Evolutionary conservation across 148 eudicot genomes (phyloP).

Genomic region (Camellia japonica): DNA sequence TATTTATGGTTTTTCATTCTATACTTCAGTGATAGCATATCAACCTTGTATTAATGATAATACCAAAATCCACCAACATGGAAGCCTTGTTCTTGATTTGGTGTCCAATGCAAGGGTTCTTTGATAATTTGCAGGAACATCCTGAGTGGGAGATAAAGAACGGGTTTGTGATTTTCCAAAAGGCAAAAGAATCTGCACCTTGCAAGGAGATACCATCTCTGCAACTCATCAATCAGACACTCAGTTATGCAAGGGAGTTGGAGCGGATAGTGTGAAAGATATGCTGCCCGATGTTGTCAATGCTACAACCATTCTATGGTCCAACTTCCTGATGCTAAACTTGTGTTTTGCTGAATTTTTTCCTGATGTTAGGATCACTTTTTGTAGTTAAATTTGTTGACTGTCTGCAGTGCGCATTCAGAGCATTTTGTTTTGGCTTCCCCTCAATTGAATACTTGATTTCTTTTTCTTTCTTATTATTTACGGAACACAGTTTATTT

Average conservation of each 20-base stretch:
- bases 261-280: conserved; percentile 78
- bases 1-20: too few relatives aligned
- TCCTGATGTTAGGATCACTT: not conserved
- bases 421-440: too few relatives aligned
- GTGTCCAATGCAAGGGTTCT: not conserved
- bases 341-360: not conserved
- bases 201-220: conserved; percentile 96
- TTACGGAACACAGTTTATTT: too few relatives aligned
- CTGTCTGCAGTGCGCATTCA: too few relatives aligned
- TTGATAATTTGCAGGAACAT: conserved; percentile 60
- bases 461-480: too few relatives aligned
- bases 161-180: conserved; percentile 66
- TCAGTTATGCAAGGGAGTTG: conserved; percentile 88
- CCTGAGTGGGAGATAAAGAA: conserved; percentile 89
- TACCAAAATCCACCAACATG: not conserved
- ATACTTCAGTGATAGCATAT: too few relatives aligned
- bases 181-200: conserved; percentile 71
- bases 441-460: too few relatives aligned
- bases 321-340: not conserved
- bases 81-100: not conserved
- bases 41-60: not conserved
- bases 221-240: conserved; percentile 89
- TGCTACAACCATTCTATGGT: not conserved
- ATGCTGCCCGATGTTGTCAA: not conserved
- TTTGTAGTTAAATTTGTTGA: too few relatives aligned